Percentiles rank a stretch among this genome's conserved stretches.
These are phyloP conservation scores for Arachnopeziza araneosa DNA, from an alignment of 2,329 filamentous ascomycete species.

Conservation along the genomic window DNA sequence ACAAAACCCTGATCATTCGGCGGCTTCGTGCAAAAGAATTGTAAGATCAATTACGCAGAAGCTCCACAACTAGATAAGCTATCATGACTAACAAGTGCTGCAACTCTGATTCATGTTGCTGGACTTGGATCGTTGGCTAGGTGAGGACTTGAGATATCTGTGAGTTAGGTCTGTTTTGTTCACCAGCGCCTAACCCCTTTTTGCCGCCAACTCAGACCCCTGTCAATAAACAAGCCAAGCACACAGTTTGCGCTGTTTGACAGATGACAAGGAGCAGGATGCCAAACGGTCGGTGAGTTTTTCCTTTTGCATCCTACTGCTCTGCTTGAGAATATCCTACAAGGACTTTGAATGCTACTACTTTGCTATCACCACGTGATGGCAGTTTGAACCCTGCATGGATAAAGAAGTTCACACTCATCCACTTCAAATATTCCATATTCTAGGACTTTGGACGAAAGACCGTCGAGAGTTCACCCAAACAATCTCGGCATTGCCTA, in stretches of 20 bases:
- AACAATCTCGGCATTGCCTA: background rate
- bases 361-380: constrained; percentile 1
- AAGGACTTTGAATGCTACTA: background rate
- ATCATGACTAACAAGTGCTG: background rate
- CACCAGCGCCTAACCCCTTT: background rate
- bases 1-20: background rate
- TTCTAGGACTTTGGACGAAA: too few relatives aligned
- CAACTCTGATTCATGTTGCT: background rate
- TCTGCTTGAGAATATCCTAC: too few relatives aligned
- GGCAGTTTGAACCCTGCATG: constrained; percentile 1
- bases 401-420: too few relatives aligned
- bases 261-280: background rate
- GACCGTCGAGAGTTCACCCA: background rate
- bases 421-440: background rate
- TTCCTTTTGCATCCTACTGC: background rate
- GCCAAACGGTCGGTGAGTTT: background rate
- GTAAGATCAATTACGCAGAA: background rate
- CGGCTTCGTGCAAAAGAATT: background rate
- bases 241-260: too few relatives aligned
- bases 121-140: background rate
- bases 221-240: background rate
- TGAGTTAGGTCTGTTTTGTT: background rate
- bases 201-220: background rate
- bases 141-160: background rate
- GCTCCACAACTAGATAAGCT: background rate